Conservation (phyloP, 306 rosid genomes). For the Datisca glomerata region DNA sequence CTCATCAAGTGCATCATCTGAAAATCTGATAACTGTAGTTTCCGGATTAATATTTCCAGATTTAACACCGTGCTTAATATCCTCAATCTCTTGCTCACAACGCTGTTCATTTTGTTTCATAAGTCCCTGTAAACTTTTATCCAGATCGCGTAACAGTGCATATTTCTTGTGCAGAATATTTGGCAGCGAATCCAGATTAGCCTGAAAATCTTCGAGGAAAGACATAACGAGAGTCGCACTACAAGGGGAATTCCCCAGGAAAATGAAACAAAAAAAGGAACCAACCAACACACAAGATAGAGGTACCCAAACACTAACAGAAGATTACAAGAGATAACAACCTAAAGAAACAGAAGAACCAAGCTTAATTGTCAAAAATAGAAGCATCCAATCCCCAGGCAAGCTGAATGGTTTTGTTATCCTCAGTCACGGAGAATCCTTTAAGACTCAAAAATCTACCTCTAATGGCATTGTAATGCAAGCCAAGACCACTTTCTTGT, state of each 20-base stretch:
- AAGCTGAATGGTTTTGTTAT: too few species aligned
- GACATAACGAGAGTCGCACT: constrained; percentile 18
- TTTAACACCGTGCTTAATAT: constrained; percentile 53
- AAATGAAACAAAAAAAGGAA: too few species aligned
- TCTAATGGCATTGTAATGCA: too few species aligned
- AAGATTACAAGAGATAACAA: too few species aligned
- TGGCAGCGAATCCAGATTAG: constrained; percentile 83
- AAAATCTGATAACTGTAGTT: constrained; percentile 55
- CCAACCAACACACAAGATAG: too few species aligned
- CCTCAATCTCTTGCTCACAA: constrained; percentile 89
- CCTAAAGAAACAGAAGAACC: too few species aligned
- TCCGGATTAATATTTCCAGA: constrained; percentile 64
- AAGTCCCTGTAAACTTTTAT: constrained; percentile 76
- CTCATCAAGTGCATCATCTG: constrained; percentile 93
- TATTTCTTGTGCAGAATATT: constrained; percentile 82
- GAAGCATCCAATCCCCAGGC: too few species aligned
- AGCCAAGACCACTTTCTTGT: too few species aligned
- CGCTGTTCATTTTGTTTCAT: constrained; percentile 79
- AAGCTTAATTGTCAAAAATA: too few species aligned
- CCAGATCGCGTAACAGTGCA: constrained; percentile 67
- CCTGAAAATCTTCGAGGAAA: constrained; percentile 71
- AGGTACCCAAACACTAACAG: too few species aligned
- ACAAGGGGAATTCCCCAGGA: background rate
- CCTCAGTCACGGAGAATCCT: too few species aligned
- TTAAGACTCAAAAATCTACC: too few species aligned